phyloP scores from a whole-genome alignment of 371 early-diverging fungal genomes.

The Mortierella sp. region DNA sequence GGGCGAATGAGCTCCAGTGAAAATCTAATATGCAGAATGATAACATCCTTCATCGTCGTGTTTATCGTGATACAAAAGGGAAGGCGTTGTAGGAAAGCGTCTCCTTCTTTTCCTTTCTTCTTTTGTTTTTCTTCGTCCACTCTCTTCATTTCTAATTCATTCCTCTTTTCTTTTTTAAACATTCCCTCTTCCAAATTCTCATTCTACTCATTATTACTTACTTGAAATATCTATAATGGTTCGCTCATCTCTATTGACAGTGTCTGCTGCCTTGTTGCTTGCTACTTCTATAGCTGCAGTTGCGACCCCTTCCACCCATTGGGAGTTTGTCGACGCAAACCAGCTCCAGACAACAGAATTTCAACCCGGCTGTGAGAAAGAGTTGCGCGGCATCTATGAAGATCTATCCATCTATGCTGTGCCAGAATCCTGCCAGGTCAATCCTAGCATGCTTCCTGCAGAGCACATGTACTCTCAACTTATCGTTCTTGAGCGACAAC shows the following conservation, averaged over 20 bases:
- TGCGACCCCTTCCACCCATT: conserved; percentile 9
- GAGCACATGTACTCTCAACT: conserved; percentile 34
- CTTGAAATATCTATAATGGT: conserved; percentile 35
- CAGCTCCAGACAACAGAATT: conserved; percentile 30
- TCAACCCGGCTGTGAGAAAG: conserved; percentile 30
- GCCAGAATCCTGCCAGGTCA: conserved; percentile 30
- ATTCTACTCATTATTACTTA: not conserved
- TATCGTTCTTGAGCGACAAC: conserved; percentile 52
- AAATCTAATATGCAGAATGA: not conserved
- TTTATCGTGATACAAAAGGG: too few species aligned
- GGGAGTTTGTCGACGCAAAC: conserved; percentile 45
- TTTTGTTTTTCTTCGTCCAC: not conserved
- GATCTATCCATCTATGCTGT: conserved; percentile 49
- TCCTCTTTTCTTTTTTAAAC: not conserved
- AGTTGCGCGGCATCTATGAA: conserved; percentile 52
- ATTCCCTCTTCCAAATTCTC: not conserved
- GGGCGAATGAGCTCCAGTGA: not conserved
- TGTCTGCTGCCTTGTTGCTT: conserved; percentile 41
- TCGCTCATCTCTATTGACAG: conserved; percentile 29
- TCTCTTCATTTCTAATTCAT: not conserved
- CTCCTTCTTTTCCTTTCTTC: not conserved
- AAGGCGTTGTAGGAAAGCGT: too few species aligned
- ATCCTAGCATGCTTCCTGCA: conserved; percentile 29
- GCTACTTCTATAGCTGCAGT: conserved; percentile 24
- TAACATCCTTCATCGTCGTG: too few species aligned